Evolutionary conservation across 306 rosid genomes (phyloP).

Genomic region (Datisca glomerata): DNA sequence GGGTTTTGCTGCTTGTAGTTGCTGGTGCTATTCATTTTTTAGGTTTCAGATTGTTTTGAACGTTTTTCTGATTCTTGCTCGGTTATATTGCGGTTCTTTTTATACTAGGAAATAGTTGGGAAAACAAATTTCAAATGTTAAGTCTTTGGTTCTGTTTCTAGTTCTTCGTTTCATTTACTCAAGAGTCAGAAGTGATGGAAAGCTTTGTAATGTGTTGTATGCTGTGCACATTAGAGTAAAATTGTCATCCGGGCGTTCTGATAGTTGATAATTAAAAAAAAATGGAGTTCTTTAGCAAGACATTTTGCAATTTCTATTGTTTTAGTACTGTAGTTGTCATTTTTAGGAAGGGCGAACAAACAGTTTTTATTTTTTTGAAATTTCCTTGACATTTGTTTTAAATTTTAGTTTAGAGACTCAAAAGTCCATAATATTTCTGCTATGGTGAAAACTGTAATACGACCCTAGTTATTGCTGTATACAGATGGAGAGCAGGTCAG

Average conservation of each 20-base stretch:
- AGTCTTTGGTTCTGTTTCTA: neutral
- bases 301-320: too few relatives aligned
- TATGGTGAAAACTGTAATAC: too few relatives aligned
- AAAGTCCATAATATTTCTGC: too few relatives aligned
- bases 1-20: neutral
- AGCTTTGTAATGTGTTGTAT: too few relatives aligned
- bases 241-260: too few relatives aligned
- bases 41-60: neutral
- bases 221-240: too few relatives aligned
- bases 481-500: constrained; percentile 23
- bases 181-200: neutral
- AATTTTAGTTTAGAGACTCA: constrained; percentile 2
- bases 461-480: neutral
- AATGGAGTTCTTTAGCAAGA: too few relatives aligned
- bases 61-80: constrained; percentile 1
- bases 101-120: neutral
- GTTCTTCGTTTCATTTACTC: neutral
- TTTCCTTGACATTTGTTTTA: neutral
- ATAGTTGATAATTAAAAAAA: too few relatives aligned
- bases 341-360: too few relatives aligned
- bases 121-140: neutral
- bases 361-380: neutral
- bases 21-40: neutral
- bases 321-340: too few relatives aligned
- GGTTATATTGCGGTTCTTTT: neutral